These are phyloP conservation scores for Chytridium lagenaria DNA, from an alignment of 371 early-diverging fungal genomes.

Conservation along the genomic window DNA sequence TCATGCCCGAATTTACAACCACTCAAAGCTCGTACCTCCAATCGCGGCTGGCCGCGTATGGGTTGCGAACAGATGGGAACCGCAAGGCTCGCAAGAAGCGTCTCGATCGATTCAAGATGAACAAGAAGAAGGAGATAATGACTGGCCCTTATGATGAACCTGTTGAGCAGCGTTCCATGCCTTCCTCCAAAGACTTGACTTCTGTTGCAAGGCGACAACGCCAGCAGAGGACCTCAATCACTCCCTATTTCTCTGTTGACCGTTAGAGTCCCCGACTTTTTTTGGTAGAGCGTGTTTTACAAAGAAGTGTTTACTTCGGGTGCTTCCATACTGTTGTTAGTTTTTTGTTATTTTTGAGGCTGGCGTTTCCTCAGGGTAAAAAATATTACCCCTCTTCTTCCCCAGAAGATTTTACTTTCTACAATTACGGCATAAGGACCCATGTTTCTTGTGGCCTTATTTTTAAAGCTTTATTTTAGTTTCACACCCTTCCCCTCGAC, in stretches of 20 bases:
- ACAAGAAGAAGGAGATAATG: slow-evolving; percentile 29
- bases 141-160: not conserved
- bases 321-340: too few species aligned
- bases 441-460: too few species aligned
- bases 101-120: slow-evolving; percentile 22
- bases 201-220: not conserved
- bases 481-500: too few species aligned
- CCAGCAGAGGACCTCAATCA: not conserved
- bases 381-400: too few species aligned
- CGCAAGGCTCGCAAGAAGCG: slow-evolving; percentile 30
- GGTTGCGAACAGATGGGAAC: slow-evolving; percentile 35
- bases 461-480: too few species aligned
- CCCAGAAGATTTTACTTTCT: too few species aligned
- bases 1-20: not conserved
- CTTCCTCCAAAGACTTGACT: not conserved
- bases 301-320: not conserved
- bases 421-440: too few species aligned
- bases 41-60: slow-evolving; percentile 27
- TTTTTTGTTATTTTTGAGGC: not conserved
- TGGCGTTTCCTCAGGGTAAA: not conserved
- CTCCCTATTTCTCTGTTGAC: not conserved
- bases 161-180: not conserved
- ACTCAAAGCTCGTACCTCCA: not conserved
- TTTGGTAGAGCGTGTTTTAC: not conserved
- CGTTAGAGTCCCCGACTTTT: slow-evolving; percentile 4